A percentile compares a stretch with the other conserved stretches of the same genome.
Evolutionary conservation across 345 rosid species (phyloP).

Genomic region (Iberis pinnata): DNA sequence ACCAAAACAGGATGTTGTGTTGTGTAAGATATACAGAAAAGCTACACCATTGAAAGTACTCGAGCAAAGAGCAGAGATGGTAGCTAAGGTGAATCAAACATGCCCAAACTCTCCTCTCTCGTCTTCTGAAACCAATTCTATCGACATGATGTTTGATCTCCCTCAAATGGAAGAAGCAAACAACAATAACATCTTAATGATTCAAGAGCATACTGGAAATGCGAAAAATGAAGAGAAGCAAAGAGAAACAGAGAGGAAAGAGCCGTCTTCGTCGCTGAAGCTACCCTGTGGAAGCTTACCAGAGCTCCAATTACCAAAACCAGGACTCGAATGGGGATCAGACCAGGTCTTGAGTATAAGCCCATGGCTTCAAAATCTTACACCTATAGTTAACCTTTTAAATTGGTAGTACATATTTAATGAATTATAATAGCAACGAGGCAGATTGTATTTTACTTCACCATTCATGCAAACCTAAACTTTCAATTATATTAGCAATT

Average conservation of each 20-base stretch:
- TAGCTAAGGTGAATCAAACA: constrained; percentile 35
- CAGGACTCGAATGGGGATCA: constrained; percentile 55
- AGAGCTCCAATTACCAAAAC: constrained; percentile 68
- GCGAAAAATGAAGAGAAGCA: constrained; percentile 5
- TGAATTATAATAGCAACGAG: too few species aligned
- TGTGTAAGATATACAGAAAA: constrained; percentile 86
- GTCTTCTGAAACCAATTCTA: constrained; percentile 36
- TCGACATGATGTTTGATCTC: too few species aligned
- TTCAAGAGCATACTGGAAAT: constrained; percentile 9
- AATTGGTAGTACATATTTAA: constrained; percentile 40
- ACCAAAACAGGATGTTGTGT: constrained; percentile 61
- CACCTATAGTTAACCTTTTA: constrained; percentile 45
- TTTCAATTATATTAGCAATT: too few species aligned
- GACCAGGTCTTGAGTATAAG: constrained; percentile 58
- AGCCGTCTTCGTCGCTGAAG: constrained; percentile 35
- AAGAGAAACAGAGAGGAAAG: constrained; percentile 8
- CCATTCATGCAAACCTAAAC: too few species aligned
- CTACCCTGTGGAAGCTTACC: constrained; percentile 44
- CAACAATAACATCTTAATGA: neutral
- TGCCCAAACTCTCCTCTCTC: constrained; percentile 43
- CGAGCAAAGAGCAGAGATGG: constrained; percentile 77
- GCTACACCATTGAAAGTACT: constrained; percentile 83
- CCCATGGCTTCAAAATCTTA: constrained; percentile 74
- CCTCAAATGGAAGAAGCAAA: constrained; percentile 42
- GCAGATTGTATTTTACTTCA: too few species aligned